Percentiles rank a stretch among this genome's conserved stretches.
Evolutionary conservation across 306 rosid species (phyloP).

Genomic region (Amphicarpaea edgeworthii): DNA sequence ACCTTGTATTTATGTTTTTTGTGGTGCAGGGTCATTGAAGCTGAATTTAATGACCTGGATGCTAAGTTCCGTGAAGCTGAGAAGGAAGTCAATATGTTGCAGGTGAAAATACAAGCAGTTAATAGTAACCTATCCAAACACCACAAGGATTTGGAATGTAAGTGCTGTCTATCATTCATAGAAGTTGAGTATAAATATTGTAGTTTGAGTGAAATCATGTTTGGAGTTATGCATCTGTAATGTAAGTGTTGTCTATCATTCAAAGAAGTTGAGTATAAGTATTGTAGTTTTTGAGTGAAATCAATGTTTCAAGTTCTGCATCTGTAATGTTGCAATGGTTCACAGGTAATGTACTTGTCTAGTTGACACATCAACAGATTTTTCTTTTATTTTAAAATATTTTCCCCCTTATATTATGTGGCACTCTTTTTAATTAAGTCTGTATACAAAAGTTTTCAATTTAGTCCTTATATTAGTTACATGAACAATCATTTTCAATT

Average conservation of each 20-base stretch:
- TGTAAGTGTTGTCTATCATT: slow-evolving; percentile 62
- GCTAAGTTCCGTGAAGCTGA: slow-evolving; percentile 79
- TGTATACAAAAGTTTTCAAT: not conserved
- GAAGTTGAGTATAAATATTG: slow-evolving; percentile 18
- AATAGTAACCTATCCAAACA: slow-evolving; percentile 67
- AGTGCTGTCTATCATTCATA: slow-evolving; percentile 50
- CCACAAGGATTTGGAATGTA: slow-evolving; percentile 84
- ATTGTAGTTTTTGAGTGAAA: slow-evolving; percentile 17
- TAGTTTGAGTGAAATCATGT: slow-evolving; percentile 33
- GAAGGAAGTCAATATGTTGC: slow-evolving; percentile 84
- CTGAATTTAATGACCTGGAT: slow-evolving; percentile 78
- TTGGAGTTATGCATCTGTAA: slow-evolving; percentile 57
- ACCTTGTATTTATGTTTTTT: slow-evolving; percentile 36
- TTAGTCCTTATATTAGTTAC: not conserved
- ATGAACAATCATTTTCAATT: not conserved
- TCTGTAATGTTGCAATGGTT: slow-evolving; percentile 11
- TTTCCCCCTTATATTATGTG: not conserved
- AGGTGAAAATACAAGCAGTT: slow-evolving; percentile 77
- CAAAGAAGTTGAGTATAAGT: slow-evolving; percentile 22
- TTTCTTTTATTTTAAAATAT: slow-evolving; percentile 1
- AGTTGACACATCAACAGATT: not conserved
- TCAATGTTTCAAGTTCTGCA: slow-evolving; percentile 27
- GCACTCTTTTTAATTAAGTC: not conserved
- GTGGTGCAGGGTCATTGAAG: slow-evolving; percentile 61
- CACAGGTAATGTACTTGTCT: slow-evolving; percentile 16